A percentile compares a stretch with the other conserved stretches of the same genome.
Conservation (phyloP, 768 basidiomycete species). For the Naganishia vaughanmartiniae region DNA sequence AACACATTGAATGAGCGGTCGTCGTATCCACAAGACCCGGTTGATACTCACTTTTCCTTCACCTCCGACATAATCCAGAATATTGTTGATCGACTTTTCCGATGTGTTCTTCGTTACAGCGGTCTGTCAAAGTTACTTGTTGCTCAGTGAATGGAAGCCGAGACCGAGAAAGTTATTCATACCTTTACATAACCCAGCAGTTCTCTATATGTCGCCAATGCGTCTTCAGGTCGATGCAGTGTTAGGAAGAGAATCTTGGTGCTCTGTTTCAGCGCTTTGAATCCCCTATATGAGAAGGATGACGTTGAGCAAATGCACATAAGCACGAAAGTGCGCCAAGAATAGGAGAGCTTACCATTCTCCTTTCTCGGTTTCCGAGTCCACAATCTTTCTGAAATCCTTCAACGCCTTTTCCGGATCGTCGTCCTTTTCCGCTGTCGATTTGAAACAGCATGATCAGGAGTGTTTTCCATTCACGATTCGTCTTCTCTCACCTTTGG, state of each 20-base stretch:
- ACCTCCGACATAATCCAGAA: constrained; percentile 95
- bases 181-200: constrained; percentile 86
- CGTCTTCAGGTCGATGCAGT: constrained; percentile 75
- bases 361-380: constrained; percentile 82
- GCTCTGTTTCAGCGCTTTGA: constrained; percentile 96
- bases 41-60: constrained; percentile 65
- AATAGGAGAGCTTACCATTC: constrained; percentile 68
- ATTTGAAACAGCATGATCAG: background rate
- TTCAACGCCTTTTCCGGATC: constrained; percentile 85
- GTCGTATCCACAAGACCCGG: background rate
- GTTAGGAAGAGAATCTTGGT: constrained; percentile 86
- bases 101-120: constrained; percentile 59
- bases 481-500: constrained; percentile 70
- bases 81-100: constrained; percentile 97
- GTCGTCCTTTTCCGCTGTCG: constrained; percentile 87
- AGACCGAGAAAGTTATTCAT: constrained; percentile 58
- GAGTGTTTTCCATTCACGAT: background rate
- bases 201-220: constrained; percentile 77
- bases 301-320: background rate
- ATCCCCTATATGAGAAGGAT: constrained; percentile 66
- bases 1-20: background rate
- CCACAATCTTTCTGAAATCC: constrained; percentile 82
- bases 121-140: constrained; percentile 49
- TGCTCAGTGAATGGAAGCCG: constrained; percentile 14
- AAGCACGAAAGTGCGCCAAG: background rate